phyloP scores from a whole-genome alignment of 371 early-diverging fungal genomes.

The Lichtheimia ornata region DNA sequence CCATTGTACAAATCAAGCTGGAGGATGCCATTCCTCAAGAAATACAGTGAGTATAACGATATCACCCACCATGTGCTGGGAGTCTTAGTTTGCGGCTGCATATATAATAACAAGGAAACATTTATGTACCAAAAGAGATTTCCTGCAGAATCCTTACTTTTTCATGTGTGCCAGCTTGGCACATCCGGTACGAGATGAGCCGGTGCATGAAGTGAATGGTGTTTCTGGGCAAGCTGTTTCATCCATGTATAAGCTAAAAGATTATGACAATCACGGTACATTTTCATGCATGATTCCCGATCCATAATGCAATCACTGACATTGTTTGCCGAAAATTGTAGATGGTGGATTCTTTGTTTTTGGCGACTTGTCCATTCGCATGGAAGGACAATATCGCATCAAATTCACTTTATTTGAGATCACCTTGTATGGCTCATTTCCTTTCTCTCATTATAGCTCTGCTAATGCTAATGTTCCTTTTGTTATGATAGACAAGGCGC shows the following conservation, averaged over 20 bases:
- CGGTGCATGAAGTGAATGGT: conserved; percentile 31
- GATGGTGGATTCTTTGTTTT: conserved; percentile 96
- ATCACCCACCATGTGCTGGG: background rate
- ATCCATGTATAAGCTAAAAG: conserved; percentile 48
- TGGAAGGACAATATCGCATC: conserved; percentile 88
- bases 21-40: conserved; percentile 15
- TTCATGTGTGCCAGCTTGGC: conserved; percentile 48
- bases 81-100: background rate
- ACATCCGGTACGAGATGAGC: conserved; percentile 32
- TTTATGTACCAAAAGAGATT: conserved; percentile 43
- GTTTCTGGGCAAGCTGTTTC: conserved; percentile 47
- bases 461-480: background rate
- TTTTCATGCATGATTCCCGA: background rate
- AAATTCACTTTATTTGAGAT: conserved; percentile 91
- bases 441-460: background rate
- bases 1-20: conserved; percentile 24
- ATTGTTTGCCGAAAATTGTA: conserved; percentile 8
- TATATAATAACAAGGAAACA: background rate
- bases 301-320: background rate
- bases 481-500: conserved; percentile 23
- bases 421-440: conserved; percentile 20
- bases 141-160: conserved; percentile 54
- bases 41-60: conserved; percentile 12
- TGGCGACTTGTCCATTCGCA: conserved; percentile 88
- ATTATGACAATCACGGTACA: conserved; percentile 43